These are phyloP conservation scores for Mortierella sp. DNA, from an alignment of 371 early-diverging fungal genomes.

Conservation along the genomic window DNA sequence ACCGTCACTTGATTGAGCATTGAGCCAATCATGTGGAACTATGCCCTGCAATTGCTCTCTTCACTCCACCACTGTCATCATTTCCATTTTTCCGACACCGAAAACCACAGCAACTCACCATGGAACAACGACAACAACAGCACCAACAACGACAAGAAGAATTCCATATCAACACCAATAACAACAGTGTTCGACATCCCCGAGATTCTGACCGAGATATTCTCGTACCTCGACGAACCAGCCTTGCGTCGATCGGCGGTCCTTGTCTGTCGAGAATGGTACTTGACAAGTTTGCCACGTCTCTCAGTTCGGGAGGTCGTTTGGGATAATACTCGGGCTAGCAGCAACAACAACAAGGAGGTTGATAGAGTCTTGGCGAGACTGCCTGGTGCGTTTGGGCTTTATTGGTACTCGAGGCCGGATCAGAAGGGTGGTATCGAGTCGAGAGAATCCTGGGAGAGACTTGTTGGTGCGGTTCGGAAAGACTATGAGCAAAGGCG, in stretches of 20 bases:
- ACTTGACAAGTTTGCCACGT: not conserved
- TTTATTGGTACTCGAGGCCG: not conserved
- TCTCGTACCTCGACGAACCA: not conserved
- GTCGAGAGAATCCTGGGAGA: not conserved
- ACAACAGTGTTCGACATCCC: not conserved
- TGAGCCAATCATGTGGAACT: slow-evolving; percentile 4
- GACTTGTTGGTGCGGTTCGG: not conserved
- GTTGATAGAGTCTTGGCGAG: not conserved
- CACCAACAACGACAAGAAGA: not conserved
- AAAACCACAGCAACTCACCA: not conserved
- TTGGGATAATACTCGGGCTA: slow-evolving; percentile 4
- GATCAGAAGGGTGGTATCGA: not conserved
- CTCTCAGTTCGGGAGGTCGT: not conserved
- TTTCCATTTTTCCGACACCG: slow-evolving; percentile 7
- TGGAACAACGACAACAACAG: not conserved
- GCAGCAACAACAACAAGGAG: not conserved
- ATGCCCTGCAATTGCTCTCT: not conserved
- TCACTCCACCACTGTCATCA: not conserved
- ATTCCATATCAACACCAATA: not conserved
- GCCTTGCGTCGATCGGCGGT: not conserved
- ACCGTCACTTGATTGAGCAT: not conserved
- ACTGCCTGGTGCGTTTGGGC: not conserved
- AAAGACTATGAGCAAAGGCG: not conserved
- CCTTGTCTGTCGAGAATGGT: not conserved
- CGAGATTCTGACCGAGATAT: not conserved